These are phyloP conservation scores for Thymus quinquecostatus DNA, from an alignment of 257 asterid genomes.

Conservation along the genomic window DNA sequence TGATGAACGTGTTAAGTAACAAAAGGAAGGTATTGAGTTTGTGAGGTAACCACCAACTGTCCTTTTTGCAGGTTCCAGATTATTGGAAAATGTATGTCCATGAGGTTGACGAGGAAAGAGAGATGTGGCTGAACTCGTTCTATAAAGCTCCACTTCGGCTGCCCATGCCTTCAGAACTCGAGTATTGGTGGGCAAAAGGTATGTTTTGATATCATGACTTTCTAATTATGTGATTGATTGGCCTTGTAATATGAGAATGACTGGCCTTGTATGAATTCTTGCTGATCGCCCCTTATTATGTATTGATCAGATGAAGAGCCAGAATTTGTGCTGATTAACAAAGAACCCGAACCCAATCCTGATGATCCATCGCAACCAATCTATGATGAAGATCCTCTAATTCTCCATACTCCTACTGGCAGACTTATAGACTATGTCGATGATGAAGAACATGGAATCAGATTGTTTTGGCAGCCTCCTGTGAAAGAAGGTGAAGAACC, in stretches of 20 bases:
- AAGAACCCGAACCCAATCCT: slow-evolving; percentile 94
- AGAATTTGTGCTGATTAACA: slow-evolving; percentile 74
- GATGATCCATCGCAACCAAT: slow-evolving; percentile 75
- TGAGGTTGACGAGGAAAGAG: slow-evolving; percentile 94
- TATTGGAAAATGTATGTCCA: slow-evolving; percentile 82
- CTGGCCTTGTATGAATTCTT: background rate
- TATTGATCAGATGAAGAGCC: slow-evolving; percentile 63
- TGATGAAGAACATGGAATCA: slow-evolving; percentile 85
- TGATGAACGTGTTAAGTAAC: background rate
- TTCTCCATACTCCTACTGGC: slow-evolving; percentile 91
- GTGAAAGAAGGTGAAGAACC: slow-evolving; percentile 58
- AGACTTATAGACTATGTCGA: slow-evolving; percentile 81
- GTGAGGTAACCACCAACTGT: slow-evolving; percentile 1
- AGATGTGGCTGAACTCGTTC: slow-evolving; percentile 94
- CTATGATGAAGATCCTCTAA: slow-evolving; percentile 78
- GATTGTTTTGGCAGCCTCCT: slow-evolving; percentile 86
- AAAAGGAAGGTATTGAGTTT: slow-evolving; percentile 1
- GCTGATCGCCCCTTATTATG: slow-evolving; percentile 20
- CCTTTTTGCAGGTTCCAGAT: slow-evolving; percentile 82
- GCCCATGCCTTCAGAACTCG: slow-evolving; percentile 98
- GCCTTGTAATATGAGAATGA: background rate
- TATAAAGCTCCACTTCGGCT: slow-evolving; percentile 90
- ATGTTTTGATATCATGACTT: slow-evolving; percentile 16
- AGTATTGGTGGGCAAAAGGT: slow-evolving; percentile 75
- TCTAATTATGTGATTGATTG: slow-evolving; percentile 14